Base-by-base conservation (phyloP, 1,284 basidiomycete genomes). In the Takashimella koratensis region DNA sequence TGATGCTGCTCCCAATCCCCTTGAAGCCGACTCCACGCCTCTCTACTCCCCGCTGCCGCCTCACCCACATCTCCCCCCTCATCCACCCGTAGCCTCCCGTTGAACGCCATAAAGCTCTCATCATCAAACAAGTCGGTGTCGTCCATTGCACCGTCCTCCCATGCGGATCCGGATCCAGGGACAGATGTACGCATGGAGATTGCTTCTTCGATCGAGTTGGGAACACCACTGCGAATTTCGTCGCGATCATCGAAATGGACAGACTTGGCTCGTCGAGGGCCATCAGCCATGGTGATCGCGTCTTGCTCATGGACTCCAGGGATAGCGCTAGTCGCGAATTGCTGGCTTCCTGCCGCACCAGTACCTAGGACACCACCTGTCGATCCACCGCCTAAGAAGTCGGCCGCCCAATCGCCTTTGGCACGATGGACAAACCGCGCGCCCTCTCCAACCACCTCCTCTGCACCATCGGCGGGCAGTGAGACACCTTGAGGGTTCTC, bases 1-100 rank as follows among this genome's bases (percentile, higher is more conserved):
- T 52, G 42, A 30, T 88, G 89, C 2, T 75, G 74, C 60, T 96
- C 91, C 92, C 91, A 96, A 59, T 88, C 86, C 12, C 77, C 70
- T 74, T 95, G 90, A 60, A 97, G 70, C 47, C 76, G 70, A 49
- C 80, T 79, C 87, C 86, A 88, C 39, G 66, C 53, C 54, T 73
- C 60, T 25, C 54, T 47, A 27, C 56, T 49, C 8, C 30, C 16
- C 16, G 30, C 30, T 16, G 30, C 16, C 16, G 16, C 30, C 30
- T 36, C 30, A 8, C 30, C 16, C 10, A 16, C 16, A 36, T 8
- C 30, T 16, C 8, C 8, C 8, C 30, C 16, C 26, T 52, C 49
- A 19, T 62, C 54, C n/a, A 47, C 26, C 20, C 48, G 47, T 44
- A 52, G 25, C 43, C 42, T 39, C 5, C 68, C 68, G 49, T 67